A percentile compares a stretch with the other conserved stretches of the same genome.
Conservation (phyloP, 2,329 filamentous ascomycete genomes). For the Trichoderma endophyticum region DNA sequence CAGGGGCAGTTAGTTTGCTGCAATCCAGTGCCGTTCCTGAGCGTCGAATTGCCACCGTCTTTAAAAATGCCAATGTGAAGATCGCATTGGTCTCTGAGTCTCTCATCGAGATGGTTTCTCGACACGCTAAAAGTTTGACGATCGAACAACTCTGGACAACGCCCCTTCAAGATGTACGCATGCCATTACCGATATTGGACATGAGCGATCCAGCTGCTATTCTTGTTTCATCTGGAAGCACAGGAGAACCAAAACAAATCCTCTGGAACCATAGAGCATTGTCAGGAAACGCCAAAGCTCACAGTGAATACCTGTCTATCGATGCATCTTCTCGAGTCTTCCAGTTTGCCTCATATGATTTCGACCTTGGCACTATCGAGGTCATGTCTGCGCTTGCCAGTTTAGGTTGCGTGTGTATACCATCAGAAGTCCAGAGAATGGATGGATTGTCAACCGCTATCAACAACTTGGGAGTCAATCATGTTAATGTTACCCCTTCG, state of each 20-base stretch:
- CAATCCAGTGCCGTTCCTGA: conserved; percentile 6
- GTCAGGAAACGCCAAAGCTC: background rate
- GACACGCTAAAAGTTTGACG: background rate
- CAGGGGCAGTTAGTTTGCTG: background rate
- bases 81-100: conserved; percentile 2
- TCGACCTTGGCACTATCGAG: conserved; percentile 9
- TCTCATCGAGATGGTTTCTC: background rate
- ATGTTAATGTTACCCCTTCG: conserved; percentile 5
- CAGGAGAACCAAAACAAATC: conserved; percentile 16
- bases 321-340: background rate
- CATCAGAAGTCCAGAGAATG: background rate
- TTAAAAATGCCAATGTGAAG: background rate
- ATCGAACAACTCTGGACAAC: background rate
- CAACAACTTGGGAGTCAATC: background rate
- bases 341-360: conserved; percentile 15
- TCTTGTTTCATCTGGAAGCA: conserved; percentile 11
- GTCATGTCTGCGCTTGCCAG: background rate
- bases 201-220: conserved; percentile 9
- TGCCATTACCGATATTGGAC: background rate
- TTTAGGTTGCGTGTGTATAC: conserved; percentile 8
- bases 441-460: background rate
- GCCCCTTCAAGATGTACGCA: background rate
- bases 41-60: background rate
- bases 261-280: conserved; percentile 4
- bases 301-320: background rate